Evolutionary conservation across 2,329 filamentous ascomycete genomes (phyloP).

Genomic region (Exophiala oligosperma): DNA sequence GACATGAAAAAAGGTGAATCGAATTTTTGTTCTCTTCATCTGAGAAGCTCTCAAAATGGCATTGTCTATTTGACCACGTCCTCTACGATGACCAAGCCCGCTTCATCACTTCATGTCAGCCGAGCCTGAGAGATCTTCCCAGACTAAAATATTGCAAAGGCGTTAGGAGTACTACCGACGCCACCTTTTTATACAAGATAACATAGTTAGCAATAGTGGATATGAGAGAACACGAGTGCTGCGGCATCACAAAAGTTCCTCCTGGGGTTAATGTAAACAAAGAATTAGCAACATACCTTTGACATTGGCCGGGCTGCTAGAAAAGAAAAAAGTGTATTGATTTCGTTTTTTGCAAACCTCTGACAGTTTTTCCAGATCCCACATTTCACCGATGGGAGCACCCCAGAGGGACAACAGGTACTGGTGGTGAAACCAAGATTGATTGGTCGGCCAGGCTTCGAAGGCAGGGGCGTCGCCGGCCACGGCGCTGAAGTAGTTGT

Average conservation of each 20-base stretch:
- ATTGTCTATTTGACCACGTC: too few relatives aligned
- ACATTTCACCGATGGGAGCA: conserved; percentile 37
- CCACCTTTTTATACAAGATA: conserved; percentile 21
- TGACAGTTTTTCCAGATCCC: conserved; percentile 37
- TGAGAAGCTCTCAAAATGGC: too few relatives aligned
- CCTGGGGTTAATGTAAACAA: too few relatives aligned
- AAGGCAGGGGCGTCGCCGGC: conserved; percentile 61
- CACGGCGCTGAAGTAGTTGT: conserved; percentile 48
- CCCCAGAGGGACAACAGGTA: conserved; percentile 36
- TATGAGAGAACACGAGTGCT: too few relatives aligned
- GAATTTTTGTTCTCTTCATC: too few relatives aligned
- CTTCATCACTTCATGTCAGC: too few relatives aligned
- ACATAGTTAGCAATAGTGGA: not conserved
- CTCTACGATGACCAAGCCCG: too few relatives aligned
- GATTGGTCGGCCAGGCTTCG: conserved; percentile 54
- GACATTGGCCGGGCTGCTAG: conserved; percentile 37
- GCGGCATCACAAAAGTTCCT: too few relatives aligned
- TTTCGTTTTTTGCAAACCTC: conserved; percentile 32
- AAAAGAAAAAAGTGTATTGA: conserved; percentile 37
- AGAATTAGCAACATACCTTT: not conserved
- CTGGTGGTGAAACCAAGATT: conserved; percentile 29
- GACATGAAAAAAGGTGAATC: too few relatives aligned
- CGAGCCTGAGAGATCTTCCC: too few relatives aligned
- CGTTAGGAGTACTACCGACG: conserved; percentile 42
- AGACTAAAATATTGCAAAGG: conserved; percentile 41